Conservation (phyloP, 495 filamentous ascomycete genomes). For the Aspergillus avenaceus region DNA sequence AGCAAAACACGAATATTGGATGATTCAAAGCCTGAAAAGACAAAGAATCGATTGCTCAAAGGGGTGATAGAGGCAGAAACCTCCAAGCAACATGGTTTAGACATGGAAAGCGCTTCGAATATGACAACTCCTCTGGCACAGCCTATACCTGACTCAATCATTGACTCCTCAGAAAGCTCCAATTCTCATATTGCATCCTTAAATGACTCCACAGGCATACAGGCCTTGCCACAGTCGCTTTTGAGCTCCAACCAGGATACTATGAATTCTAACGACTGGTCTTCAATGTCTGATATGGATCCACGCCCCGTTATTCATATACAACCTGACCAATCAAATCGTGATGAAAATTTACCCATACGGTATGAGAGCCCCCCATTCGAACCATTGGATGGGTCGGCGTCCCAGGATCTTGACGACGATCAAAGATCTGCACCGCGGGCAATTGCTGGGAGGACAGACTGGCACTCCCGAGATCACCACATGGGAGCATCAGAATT, state of each 20-base stretch:
- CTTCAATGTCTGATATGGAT: constrained; percentile 29
- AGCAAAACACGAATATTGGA: constrained; percentile 25
- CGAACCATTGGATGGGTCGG: constrained; percentile 19
- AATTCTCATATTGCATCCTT: constrained; percentile 27
- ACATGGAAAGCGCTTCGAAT: constrained; percentile 70
- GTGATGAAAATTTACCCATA: constrained; percentile 21
- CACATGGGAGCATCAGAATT: constrained; percentile 31
- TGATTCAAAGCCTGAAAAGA: constrained; percentile 35
- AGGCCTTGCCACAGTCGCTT: constrained; percentile 43
- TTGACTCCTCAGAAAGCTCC: constrained; percentile 29
- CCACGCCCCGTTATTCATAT: constrained; percentile 17
- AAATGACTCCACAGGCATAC: constrained; percentile 32
- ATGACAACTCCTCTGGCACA: constrained; percentile 73
- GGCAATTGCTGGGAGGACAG: constrained; percentile 39
- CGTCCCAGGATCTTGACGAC: constrained; percentile 19
- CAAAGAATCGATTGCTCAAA: constrained; percentile 42
- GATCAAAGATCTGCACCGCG: constrained; percentile 43
- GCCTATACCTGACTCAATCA: constrained; percentile 53
- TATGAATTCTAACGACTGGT: constrained; percentile 30
- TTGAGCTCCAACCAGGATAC: constrained; percentile 33
- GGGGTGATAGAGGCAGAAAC: constrained; percentile 39
- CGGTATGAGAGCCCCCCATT: constrained; percentile 13
- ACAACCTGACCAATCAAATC: constrained; percentile 23
- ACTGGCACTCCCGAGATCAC: constrained; percentile 35
- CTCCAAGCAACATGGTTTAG: constrained; percentile 30